Evolutionary conservation across 2,329 filamentous ascomycete species (phyloP), one percentile per base, ranked within the genome.

Genomic region (Fusarium metavorans): DNA sequence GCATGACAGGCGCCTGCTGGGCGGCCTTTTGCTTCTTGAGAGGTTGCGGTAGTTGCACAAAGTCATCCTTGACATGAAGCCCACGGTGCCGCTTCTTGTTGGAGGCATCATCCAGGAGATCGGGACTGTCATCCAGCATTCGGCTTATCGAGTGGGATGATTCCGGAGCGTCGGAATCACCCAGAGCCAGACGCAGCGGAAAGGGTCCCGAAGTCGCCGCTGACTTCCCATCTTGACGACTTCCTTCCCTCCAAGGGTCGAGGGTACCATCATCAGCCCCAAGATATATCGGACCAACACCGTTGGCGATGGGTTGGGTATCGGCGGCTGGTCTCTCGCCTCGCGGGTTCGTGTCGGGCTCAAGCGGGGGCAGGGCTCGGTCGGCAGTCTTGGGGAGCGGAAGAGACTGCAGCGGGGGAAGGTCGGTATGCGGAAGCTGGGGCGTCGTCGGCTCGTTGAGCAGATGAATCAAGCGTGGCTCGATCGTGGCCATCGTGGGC

Each of bases 381-480:
- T 86, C 85, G 30, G 85, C 81, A 30, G 83, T 79, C 69, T 84
- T 84, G 20, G 85, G 83, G 58, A 86, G 85, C 72, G 84, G 80
- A 54, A 86, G 70, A 81, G 83, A 82, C 71, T 90, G 87, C 48
- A 90, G 83, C 58, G 89, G 87, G 41, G 90, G 89, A 4, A 91
- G 85, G 70, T 89, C 88, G 77, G 87, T 83, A 71, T 86, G 85
- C 77, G 83, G 84, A 76, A 84, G 83, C 74, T 85, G 85, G 54
- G 87, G 86, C 72, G 85, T 84, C 48, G 85, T 85, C 58, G 85
- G 86, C 78, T 90, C 88, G 82, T 92, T 92, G 78, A 92, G 85
- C 75, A 92, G 83, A 81, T 92, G 89, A 80, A 92, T 92, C 75
- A 92, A 85, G 80, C 90, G 89, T 80, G 90, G 90, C 87, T 92